Evolutionary conservation across 192 early-diverging fungal genomes (phyloP).

Genomic region (Entomortierella beljakovae): DNA sequence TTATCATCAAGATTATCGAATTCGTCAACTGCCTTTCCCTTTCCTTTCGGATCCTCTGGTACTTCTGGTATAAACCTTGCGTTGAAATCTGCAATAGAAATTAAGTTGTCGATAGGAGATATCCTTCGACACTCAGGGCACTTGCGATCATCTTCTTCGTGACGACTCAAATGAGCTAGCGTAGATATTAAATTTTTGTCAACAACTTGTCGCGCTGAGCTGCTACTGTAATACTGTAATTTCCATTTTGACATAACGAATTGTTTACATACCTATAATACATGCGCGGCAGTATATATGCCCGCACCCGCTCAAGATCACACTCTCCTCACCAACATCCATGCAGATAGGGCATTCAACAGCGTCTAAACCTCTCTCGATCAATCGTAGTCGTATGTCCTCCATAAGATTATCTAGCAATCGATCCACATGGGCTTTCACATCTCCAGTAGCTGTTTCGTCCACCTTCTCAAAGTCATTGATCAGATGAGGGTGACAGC

Average conservation of each 20-base stretch:
- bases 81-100: conserved; percentile 43
- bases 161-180: conserved; percentile 28
- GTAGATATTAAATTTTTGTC: neutral
- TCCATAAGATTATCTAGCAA: conserved; percentile 36
- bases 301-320: conserved; percentile 40
- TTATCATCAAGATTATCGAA: conserved; percentile 25
- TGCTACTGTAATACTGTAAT: too few species aligned
- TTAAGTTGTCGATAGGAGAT: conserved; percentile 12
- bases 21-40: conserved; percentile 24
- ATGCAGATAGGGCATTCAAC: conserved; percentile 55
- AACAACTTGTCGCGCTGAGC: neutral
- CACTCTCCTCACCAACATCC: conserved; percentile 49
- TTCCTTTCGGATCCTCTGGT: conserved; percentile 34
- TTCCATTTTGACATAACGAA: too few species aligned
- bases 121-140: conserved; percentile 39
- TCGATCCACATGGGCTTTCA: conserved; percentile 14
- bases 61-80: conserved; percentile 24
- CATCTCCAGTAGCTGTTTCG: neutral
- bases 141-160: conserved; percentile 43
- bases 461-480: conserved; percentile 44
- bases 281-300: conserved; percentile 53
- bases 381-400: conserved; percentile 27
- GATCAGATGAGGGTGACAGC: conserved; percentile 63
- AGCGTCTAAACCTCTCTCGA: conserved; percentile 37
- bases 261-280: conserved; percentile 28